Base-by-base conservation (phyloP, 208 protist species). In the Pavlovales sp. region DNA sequence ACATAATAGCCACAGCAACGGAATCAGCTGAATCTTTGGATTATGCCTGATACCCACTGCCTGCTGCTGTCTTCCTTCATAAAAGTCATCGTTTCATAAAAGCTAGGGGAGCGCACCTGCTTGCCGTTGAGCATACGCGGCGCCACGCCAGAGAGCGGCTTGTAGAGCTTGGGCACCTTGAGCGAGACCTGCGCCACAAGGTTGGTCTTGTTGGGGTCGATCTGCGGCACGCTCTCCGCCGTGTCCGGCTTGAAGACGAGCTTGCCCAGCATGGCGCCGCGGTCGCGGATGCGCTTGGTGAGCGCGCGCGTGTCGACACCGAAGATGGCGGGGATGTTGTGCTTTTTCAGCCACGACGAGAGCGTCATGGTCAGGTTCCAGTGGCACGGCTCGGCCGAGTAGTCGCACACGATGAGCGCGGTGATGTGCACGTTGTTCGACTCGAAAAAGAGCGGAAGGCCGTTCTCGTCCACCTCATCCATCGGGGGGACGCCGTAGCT, bases 261-360 rank as follows among this genome's bases (percentile, higher is more conserved):
- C 87, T 94, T 93, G 40, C 86, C 88, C 39, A 94, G 90, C 90
- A 94, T 93, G 42, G 75, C 77, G 66, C 93, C 97, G 88, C 96
- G 95, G 39, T 98, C 95, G 57, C 97, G 96, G 81, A 99, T 96
- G 80, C 96, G 96, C 89, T 98, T 96, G 40, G 98, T 98, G 82
- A 99, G 95, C 83, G 94, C 95, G 82, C 98, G 94, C 0, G 98
- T 99, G 92, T 99, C 98, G 28, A 99, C 94, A 89, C 97, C 97
- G 92, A 96, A 97, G 85, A 99, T 94, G 66, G 94, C 98, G 39
- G 98, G 98, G 71, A 44, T 44, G 39, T 90, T 84, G 67, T 87
- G 85, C 67, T 91, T n/a, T 67, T 92, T 90, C 8, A 94, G 86
- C 93, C 93, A 95, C 18, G 83, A 86, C 66, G 22, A 42, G 10